Base-by-base conservation (phyloP, 2,329 filamentous ascomycete genomes). In the Beauveria sp. region DNA sequence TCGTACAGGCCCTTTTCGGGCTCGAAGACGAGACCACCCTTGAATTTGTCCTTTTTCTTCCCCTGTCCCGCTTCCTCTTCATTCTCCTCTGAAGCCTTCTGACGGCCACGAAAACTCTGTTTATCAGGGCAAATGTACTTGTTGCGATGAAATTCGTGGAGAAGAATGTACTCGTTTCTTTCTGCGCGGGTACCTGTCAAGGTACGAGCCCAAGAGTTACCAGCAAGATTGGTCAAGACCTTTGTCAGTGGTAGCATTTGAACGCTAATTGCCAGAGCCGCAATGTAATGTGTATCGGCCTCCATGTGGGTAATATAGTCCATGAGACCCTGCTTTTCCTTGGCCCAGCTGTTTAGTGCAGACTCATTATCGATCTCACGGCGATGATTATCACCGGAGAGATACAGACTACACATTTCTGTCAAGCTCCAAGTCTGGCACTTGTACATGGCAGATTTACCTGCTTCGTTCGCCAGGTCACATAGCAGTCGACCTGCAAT, bases 31-130 rank as follows among this genome's bases (percentile, higher is more conserved):
- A 99, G 86, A 80, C 96, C 94, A 71, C 94, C 94, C 79, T 99
- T 97, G 80, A 89, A 99, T 75, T 97, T 99, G 77, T 99, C 96
- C 75, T 97, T 99, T 81, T 97, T 99, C 77, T 97, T 99, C 63
- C 83, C 84, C 64, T 91, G 90, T 9, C 80, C 84, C 16, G 73
- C 81, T 24, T 88, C 89, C 53, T 90, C 89, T 8, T 89, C 87
- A 55, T 81, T 79, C 63, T 91, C 89, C 57, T 92, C 90, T 60
- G 91, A 89, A 18, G 77, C 76, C 68, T 89, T 90, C 54, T 85
- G 82, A 63, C 90, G 89, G 16, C 86, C 86, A 67, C 88, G 92
- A 68, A 90, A 91, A 51, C 82, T 88, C 66, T 91, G 87, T 76
- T 99, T 99, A 77, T 99, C 96, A 0, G 94, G 94, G 71, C 92